Conservation (phyloP, 2,329 filamentous ascomycete genomes). For the Alternaria sp. region DNA sequence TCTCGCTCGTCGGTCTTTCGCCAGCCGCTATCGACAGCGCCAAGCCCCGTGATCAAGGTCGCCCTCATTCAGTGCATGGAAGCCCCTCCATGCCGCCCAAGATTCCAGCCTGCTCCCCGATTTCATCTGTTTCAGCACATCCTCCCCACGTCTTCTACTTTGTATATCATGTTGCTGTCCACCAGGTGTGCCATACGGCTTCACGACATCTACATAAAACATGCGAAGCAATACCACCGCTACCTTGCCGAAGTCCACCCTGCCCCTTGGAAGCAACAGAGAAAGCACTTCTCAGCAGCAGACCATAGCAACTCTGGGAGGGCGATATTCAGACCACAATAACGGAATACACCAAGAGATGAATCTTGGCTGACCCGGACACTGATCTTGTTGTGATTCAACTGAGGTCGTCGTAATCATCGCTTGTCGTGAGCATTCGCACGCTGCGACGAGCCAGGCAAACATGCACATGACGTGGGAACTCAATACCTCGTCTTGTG, state of each 20-base stretch:
- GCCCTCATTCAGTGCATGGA: slow-evolving; percentile 6
- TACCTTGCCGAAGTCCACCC: slow-evolving; percentile 3
- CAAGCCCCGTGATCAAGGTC: slow-evolving; percentile 38
- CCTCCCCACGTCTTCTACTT: slow-evolving; percentile 6
- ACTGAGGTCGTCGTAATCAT: background rate
- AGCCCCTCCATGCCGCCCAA: slow-evolving; percentile 3
- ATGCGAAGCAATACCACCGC: slow-evolving; percentile 24
- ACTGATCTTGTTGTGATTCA: background rate
- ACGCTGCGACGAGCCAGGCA: background rate
- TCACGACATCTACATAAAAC: slow-evolving; percentile 40
- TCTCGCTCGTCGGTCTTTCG: slow-evolving; percentile 38
- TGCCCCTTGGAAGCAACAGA: background rate
- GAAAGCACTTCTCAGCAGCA: background rate
- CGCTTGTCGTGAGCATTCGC: background rate
- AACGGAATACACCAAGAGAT: background rate
- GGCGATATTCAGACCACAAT: background rate
- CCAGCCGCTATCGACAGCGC: slow-evolving; percentile 35
- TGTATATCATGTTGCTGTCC: slow-evolving; percentile 4
- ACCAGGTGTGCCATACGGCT: slow-evolving; percentile 9
- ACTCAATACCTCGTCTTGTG: background rate
- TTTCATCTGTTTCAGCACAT: slow-evolving; percentile 12
- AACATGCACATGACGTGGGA: background rate
- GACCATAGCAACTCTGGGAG: background rate
- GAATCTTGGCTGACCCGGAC: background rate
- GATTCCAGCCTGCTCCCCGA: slow-evolving; percentile 7